A percentile compares a stretch with the other conserved stretches of the same genome.
These are phyloP conservation scores for Zygosaccharomyces rouxii DNA, from an alignment of 805 yeast genomes.

Conservation along the genomic window DNA sequence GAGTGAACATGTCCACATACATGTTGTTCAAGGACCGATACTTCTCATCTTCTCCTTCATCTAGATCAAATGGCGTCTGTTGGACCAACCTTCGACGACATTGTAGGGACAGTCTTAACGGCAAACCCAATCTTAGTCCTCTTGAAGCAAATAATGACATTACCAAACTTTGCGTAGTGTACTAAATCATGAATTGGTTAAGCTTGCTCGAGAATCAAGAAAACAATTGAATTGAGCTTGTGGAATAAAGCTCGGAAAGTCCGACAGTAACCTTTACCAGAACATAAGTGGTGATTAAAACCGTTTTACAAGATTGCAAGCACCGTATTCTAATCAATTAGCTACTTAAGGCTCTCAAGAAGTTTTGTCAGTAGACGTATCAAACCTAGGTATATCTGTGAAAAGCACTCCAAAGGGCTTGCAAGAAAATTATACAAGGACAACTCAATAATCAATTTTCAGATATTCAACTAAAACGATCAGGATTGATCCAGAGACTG, in stretches of 20 bases:
- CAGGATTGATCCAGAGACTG: neutral
- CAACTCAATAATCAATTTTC: neutral
- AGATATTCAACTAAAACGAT: neutral
- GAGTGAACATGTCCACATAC: constrained; percentile 37
- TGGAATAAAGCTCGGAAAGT: neutral
- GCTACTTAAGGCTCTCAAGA: no score
- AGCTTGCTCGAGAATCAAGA: neutral
- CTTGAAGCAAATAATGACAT: neutral
- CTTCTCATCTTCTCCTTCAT: constrained; percentile 22
- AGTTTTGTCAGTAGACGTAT: no score
- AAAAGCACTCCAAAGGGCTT: neutral
- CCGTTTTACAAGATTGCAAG: neutral
- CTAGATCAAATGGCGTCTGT: constrained; percentile 20
- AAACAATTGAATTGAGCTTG: neutral
- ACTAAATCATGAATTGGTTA: neutral
- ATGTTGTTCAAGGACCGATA: constrained; percentile 34
- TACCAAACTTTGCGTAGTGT: neutral
- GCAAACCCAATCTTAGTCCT: neutral
- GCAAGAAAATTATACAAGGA: neutral
- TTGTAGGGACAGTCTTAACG: neutral
- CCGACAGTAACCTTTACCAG: neutral
- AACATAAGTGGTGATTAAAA: neutral
- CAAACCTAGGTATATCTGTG: no score
- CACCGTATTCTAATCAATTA: neutral
- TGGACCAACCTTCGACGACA: constrained; percentile 2